Percentiles rank a stretch among this genome's conserved stretches.
phyloP scores from a whole-genome alignment of 441 rosid genomes.

The Eruca vesicaria region DNA sequence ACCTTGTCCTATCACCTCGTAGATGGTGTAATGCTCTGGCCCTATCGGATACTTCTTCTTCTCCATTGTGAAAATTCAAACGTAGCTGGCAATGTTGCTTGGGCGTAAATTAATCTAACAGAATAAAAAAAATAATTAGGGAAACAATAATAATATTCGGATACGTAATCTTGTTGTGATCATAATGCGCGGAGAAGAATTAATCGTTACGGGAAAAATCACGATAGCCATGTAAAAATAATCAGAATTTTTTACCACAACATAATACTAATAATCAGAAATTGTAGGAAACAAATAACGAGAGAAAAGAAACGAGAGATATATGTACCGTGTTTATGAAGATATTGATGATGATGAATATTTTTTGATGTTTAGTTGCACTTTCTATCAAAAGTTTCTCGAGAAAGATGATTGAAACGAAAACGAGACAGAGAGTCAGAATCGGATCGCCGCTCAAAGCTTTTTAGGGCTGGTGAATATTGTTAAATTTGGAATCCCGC shows the following conservation, averaged over 20 bases:
- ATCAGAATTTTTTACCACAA: no score
- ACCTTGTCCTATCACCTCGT: slow-evolving; percentile 90
- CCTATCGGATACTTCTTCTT: slow-evolving; percentile 94
- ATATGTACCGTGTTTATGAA: slow-evolving; percentile 31
- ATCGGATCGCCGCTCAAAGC: slow-evolving; percentile 65
- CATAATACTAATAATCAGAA: slow-evolving; percentile 7
- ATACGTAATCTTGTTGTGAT: neutral
- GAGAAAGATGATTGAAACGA: slow-evolving; percentile 17
- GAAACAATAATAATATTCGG: neutral
- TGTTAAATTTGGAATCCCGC: slow-evolving; percentile 58
- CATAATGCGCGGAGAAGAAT: neutral
- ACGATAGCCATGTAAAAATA: slow-evolving; percentile 22
- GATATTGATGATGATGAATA: slow-evolving; percentile 25
- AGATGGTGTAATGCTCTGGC: slow-evolving; percentile 61
- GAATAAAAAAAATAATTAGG: no score
- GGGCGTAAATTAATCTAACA: neutral
- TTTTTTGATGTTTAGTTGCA: neutral
- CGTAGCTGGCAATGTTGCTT: slow-evolving; percentile 15
- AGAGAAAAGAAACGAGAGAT: slow-evolving; percentile 11
- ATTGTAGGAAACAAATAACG: slow-evolving; percentile 2
- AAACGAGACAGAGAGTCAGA: slow-evolving; percentile 37
- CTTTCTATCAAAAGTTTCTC: slow-evolving; percentile 26
- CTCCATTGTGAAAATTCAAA: slow-evolving; percentile 49
- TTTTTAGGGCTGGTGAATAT: slow-evolving; percentile 27
- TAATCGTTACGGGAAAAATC: neutral